These are phyloP conservation scores for Mortierella sp. DNA, from an alignment of 371 early-diverging fungal genomes.

Conservation along the genomic window DNA sequence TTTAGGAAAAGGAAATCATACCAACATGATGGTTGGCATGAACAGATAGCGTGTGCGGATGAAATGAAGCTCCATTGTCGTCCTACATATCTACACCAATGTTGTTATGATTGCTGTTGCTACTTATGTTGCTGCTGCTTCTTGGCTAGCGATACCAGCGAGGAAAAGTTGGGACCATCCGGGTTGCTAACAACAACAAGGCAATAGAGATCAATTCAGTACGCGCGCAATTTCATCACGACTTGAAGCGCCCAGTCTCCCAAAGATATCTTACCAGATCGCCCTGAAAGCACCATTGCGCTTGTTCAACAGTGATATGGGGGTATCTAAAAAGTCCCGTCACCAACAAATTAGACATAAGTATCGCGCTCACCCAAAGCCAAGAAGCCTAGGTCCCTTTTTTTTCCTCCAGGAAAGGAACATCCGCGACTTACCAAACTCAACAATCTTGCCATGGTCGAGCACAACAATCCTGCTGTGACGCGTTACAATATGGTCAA, in stretches of 20 bases:
- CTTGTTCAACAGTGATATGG: conserved; percentile 34
- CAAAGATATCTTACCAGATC: conserved; percentile 32
- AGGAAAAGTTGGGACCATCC: conserved; percentile 36
- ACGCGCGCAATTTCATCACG: background rate
- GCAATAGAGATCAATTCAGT: background rate
- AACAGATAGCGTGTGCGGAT: too few species aligned
- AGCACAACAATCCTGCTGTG: conserved; percentile 47
- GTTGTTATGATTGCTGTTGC: background rate
- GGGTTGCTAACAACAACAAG: conserved; percentile 24
- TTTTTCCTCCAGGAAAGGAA: too few species aligned
- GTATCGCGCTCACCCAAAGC: too few species aligned
- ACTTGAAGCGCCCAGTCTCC: too few species aligned
- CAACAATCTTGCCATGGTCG: conserved; percentile 39
- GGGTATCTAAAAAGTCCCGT: conserved; percentile 27
- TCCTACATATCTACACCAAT: too few species aligned
- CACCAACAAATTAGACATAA: too few species aligned
- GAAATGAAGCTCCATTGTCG: too few species aligned
- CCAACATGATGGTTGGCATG: too few species aligned
- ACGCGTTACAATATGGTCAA: conserved; percentile 43
- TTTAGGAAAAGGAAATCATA: too few species aligned
- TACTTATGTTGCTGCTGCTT: conserved; percentile 21
- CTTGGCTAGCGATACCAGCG: conserved; percentile 42
- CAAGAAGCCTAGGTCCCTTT: too few species aligned
- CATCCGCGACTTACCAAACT: conserved; percentile 36
- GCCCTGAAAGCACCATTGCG: conserved; percentile 30